Percentiles rank a stretch among this genome's conserved stretches.
These are phyloP conservation scores for Orbilia brochopaga DNA, from an alignment of 2,329 filamentous ascomycete species.

Conservation along the genomic window DNA sequence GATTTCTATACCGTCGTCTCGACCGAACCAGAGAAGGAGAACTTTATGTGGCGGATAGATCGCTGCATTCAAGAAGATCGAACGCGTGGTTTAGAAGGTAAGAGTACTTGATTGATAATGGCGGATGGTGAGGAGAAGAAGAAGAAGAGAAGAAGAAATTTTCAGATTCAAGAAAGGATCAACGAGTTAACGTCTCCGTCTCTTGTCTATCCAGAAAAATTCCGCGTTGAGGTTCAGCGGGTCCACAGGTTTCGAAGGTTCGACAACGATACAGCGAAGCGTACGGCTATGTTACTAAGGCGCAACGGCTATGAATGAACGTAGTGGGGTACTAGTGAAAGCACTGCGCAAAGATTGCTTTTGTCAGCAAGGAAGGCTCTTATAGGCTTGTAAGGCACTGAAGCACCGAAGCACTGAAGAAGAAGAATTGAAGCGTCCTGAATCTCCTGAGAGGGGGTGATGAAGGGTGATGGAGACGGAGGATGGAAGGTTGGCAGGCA, in stretches of 20 bases:
- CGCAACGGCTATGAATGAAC: slow-evolving; percentile 29
- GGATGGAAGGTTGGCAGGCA: slow-evolving; percentile 12
- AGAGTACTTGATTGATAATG: too few species aligned
- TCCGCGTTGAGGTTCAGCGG: slow-evolving; percentile 10
- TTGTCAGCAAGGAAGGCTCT: slow-evolving; percentile 5
- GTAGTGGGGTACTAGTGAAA: slow-evolving; percentile 35
- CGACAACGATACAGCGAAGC: slow-evolving; percentile 24
- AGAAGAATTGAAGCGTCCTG: neutral
- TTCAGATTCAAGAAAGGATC: slow-evolving; percentile 44
- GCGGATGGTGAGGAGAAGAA: neutral
- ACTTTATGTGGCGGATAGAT: slow-evolving; percentile 14
- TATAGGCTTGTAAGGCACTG: neutral
- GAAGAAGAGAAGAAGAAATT: neutral
- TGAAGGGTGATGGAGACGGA: slow-evolving; percentile 13
- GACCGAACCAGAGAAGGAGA: neutral
- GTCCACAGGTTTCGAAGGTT: slow-evolving; percentile 25
- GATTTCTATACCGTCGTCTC: neutral
- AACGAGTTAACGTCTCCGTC: slow-evolving; percentile 52
- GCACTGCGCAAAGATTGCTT: slow-evolving; percentile 14
- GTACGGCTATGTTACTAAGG: slow-evolving; percentile 21
- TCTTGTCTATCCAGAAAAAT: slow-evolving; percentile 31
- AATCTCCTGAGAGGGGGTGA: neutral
- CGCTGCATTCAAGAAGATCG: slow-evolving; percentile 35
- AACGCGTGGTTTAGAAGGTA: slow-evolving; percentile 6
- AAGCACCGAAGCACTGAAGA: neutral